Evolutionary conservation across 2,329 filamentous ascomycete genomes (phyloP).

Genomic region (Fusarium avenaceum): DNA sequence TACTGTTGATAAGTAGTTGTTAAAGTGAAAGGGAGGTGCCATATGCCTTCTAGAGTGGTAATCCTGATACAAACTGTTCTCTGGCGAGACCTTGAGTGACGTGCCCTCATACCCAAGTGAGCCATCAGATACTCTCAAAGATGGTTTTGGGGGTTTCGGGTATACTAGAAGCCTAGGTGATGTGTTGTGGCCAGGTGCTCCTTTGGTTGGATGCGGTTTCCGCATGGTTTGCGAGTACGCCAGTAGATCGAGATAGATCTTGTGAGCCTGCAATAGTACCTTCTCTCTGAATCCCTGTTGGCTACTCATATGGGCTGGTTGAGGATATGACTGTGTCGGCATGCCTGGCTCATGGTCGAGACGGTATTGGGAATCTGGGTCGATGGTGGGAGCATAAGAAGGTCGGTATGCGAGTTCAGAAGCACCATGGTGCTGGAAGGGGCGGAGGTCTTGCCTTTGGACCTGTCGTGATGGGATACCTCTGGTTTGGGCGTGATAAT

Average conservation of each 20-base stretch:
- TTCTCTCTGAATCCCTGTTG: constrained; percentile 73
- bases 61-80: constrained; percentile 23
- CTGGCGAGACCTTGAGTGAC: constrained; percentile 18
- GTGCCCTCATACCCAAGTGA: constrained; percentile 12
- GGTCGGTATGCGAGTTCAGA: constrained; percentile 24
- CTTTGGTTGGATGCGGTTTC: constrained; percentile 60
- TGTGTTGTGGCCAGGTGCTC: constrained; percentile 54
- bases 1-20: constrained; percentile 27
- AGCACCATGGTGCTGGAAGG: constrained; percentile 22
- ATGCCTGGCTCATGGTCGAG: constrained; percentile 13
- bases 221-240: constrained; percentile 73
- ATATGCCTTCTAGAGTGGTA: constrained; percentile 31
- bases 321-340: constrained; percentile 18
- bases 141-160: constrained; percentile 63
- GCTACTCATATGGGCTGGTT: constrained; percentile 21
- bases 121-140: constrained; percentile 30
- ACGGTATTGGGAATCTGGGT: constrained; percentile 26
- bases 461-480: constrained; percentile 23
- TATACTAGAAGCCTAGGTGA: constrained; percentile 67
- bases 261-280: constrained; percentile 77
- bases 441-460: constrained; percentile 30
- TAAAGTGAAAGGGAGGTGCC: constrained; percentile 28
- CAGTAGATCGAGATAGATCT: constrained; percentile 78
- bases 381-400: constrained; percentile 26
- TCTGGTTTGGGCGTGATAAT: constrained; percentile 28